Base-by-base conservation (phyloP, 2,329 filamentous ascomycete species). In the Chalara sp. region DNA sequence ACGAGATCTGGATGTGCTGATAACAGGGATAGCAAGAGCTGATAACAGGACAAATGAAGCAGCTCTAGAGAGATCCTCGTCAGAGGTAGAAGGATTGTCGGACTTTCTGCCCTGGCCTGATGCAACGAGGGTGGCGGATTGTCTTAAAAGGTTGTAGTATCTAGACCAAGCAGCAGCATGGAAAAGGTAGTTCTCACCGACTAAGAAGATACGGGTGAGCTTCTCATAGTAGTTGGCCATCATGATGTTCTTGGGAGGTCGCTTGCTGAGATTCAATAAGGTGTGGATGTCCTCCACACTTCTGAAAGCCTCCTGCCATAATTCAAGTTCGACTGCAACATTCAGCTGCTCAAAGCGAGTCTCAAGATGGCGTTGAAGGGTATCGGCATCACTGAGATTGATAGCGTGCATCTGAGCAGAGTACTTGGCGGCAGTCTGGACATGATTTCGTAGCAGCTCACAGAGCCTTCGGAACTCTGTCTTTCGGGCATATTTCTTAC, bases 161-260 rank as follows among this genome's bases (percentile, higher is more conserved):
- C 92, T 82, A 62, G 90, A 95, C 89, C 90, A 99, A 56, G 93
- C 90, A 49, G 93, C 93, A 61, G 93, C 93, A 68, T 99, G 93
- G 84, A 99, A 99, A 44, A 99, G 84, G 70, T 97, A 97, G 78
- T 99, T 99, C 75, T 97, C 93, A 70, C 92, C 95, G 60, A 97
- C 93, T 56, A 99, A 82, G 80, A 99, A 99, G 70, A 99, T 99
- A 58, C 91, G 84, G 40, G 93, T 96, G 52, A 99, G 84, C 76
- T 97, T 97, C 79, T 99, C 93, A 72, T 97, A 99, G 80, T 99
- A 99, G 77, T 97, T 99, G 73, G 93, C 93, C 93, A 99, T 99
- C 93, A 99, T 97, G 67, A 96, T 79, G 69, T 96, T 96, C 85
- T 97, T 97, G 49, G 93, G 86, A 39, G 91, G 91, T 50, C 93